Evolutionary conservation across 495 filamentous ascomycete genomes (phyloP).

Genomic region (Elasticomyces elasticus): DNA sequence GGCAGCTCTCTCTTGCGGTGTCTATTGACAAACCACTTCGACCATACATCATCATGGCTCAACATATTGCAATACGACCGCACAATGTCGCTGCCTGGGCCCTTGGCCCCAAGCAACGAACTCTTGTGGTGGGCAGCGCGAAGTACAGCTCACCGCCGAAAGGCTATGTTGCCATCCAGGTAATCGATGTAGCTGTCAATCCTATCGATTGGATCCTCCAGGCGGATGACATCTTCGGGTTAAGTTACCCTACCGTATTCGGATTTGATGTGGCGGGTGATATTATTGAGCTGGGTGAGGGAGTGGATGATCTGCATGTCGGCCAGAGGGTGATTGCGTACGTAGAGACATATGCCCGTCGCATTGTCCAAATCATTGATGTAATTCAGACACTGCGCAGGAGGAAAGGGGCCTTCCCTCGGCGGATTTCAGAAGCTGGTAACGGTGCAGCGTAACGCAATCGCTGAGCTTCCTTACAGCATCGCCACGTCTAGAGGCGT

Average conservation of each 20-base stretch:
- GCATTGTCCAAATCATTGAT: background rate
- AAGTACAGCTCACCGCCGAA: slow-evolving; percentile 29
- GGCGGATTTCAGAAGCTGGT: slow-evolving; percentile 19
- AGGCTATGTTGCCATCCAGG: slow-evolving; percentile 36
- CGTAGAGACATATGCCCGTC: background rate
- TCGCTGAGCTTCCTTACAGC: slow-evolving; percentile 33
- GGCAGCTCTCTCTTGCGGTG: too few relatives aligned
- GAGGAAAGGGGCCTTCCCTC: slow-evolving; percentile 4
- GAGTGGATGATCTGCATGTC: slow-evolving; percentile 22
- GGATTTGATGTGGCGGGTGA: slow-evolving; percentile 28
- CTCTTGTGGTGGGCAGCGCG: slow-evolving; percentile 30
- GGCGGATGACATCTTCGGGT: slow-evolving; percentile 6
- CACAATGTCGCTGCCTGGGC: slow-evolving; percentile 35
- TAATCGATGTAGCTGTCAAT: slow-evolving; percentile 36
- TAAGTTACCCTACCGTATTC: slow-evolving; percentile 22
- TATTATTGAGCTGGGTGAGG: slow-evolving; percentile 25
- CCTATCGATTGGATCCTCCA: slow-evolving; percentile 26
- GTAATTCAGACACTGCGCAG: slow-evolving; percentile 10
- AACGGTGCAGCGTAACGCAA: slow-evolving; percentile 13
- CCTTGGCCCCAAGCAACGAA: slow-evolving; percentile 22
- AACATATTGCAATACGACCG: background rate
- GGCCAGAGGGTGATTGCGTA: slow-evolving; percentile 27
- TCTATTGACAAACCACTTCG: slow-evolving; percentile 2
- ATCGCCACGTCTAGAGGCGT: slow-evolving; percentile 36
- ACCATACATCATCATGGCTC: slow-evolving; percentile 1